phyloP scores from a whole-genome alignment of 2,329 filamentous ascomycete genomes.

The Venturia pyrina region DNA sequence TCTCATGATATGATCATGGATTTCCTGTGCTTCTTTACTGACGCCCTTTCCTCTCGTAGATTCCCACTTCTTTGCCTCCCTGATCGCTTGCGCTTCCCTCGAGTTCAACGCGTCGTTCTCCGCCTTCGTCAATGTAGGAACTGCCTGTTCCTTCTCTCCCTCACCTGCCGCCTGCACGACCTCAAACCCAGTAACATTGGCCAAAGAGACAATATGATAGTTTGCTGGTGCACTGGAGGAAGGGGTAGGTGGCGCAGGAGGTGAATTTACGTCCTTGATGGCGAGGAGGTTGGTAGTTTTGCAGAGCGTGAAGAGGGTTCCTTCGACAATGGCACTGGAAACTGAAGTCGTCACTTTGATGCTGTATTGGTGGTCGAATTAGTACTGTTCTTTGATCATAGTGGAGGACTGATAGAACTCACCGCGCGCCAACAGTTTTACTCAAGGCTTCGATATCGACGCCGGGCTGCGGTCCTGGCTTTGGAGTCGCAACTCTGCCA shows the following conservation, averaged over 20 bases:
- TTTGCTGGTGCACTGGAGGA: conserved; percentile 28
- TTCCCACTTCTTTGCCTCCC: conserved; percentile 47
- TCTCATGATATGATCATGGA: conserved; percentile 51
- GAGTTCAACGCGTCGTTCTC: conserved; percentile 44
- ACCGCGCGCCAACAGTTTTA: conserved; percentile 53
- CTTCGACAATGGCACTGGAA: conserved; percentile 43
- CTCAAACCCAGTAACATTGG: conserved; percentile 39
- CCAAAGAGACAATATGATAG: conserved; percentile 51
- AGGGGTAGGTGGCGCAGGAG: conserved; percentile 28
- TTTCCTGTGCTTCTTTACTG: conserved; percentile 49
- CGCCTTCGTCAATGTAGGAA: conserved; percentile 38
- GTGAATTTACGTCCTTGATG: conserved; percentile 44
- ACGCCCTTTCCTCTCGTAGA: conserved; percentile 51
- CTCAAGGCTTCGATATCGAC: conserved; percentile 44
- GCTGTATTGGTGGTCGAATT: neutral
- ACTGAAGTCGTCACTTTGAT: conserved; percentile 44
- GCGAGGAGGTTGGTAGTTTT: conserved; percentile 51
- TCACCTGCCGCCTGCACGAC: conserved; percentile 21
- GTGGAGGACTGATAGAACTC: conserved; percentile 22
- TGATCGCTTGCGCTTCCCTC: conserved; percentile 46
- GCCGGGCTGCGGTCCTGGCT: conserved; percentile 32
- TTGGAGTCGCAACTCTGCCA: conserved; percentile 44
- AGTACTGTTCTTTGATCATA: neutral
- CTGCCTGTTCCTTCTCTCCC: conserved; percentile 32
- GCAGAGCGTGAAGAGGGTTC: conserved; percentile 52